A percentile compares a stretch with the other conserved stretches of the same genome.
These are phyloP conservation scores for Neurospora tetrasperma DNA, from an alignment of 495 filamentous ascomycete genomes.

Conservation along the genomic window DNA sequence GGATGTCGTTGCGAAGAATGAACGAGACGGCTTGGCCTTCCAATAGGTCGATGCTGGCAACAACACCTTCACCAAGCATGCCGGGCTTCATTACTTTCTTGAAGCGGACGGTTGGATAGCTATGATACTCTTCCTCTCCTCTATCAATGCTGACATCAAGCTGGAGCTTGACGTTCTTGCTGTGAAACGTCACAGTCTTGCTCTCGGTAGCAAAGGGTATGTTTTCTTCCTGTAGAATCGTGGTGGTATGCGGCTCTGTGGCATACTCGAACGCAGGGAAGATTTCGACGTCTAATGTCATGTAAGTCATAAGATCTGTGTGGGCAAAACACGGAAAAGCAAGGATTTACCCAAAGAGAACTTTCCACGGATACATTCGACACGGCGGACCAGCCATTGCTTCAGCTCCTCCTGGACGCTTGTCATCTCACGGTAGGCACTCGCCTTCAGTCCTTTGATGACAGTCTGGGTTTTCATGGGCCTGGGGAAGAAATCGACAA, in stretches of 20 bases:
- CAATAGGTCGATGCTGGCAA: slow-evolving; percentile 43
- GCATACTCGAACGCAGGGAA: slow-evolving; percentile 67
- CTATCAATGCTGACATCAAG: slow-evolving; percentile 54
- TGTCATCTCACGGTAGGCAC: slow-evolving; percentile 40
- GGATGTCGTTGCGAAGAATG: slow-evolving; percentile 47
- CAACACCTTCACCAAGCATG: slow-evolving; percentile 49
- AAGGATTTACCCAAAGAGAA: slow-evolving; percentile 38
- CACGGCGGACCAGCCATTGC: slow-evolving; percentile 52
- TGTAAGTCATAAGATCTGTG: not conserved
- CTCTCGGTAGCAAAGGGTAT: slow-evolving; percentile 29
- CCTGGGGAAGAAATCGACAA: slow-evolving; percentile 63
- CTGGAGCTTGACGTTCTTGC: slow-evolving; percentile 45
- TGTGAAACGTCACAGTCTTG: slow-evolving; percentile 53
- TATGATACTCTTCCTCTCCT: slow-evolving; percentile 30
- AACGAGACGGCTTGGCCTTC: slow-evolving; percentile 61
- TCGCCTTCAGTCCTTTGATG: slow-evolving; percentile 33
- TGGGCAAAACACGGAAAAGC: not conserved
- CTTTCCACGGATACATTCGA: slow-evolving; percentile 56
- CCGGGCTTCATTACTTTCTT: slow-evolving; percentile 38
- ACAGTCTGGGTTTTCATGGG: slow-evolving; percentile 38
- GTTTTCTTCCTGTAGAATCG: slow-evolving; percentile 31
- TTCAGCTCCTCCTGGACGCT: slow-evolving; percentile 44
- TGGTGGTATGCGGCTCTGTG: slow-evolving; percentile 43
- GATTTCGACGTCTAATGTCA: slow-evolving; percentile 43
- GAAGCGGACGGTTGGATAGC: slow-evolving; percentile 40